Evolutionary conservation across 495 filamentous ascomycete species (phyloP), one percentile per base, ranked within the genome.

Genomic region (Penicillium roqueforti): DNA sequence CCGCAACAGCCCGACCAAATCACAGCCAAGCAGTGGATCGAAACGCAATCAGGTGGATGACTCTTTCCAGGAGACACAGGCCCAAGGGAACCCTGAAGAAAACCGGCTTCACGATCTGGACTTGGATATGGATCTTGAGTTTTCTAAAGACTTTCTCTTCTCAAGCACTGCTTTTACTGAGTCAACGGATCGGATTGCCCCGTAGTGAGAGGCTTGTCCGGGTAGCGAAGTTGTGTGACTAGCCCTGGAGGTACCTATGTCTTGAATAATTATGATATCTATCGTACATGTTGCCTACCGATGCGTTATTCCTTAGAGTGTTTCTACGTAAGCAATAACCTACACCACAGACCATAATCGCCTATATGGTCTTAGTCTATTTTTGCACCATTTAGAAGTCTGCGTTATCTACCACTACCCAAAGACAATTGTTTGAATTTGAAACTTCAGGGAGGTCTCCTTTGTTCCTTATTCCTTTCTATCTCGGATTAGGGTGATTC

Each of bases 61-160:
- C 6, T 56, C 32, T 10, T 34, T 54, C 22, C 46, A 45, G 14
- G 47, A 53, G n/a, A 55, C 49, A 25, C 61, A 56, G 20, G 5
- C 14, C 1, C 29, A 19, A 37, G 41, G 32, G 4, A 44, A 51
- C 14, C 4, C 23, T 8, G 57, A 63, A 36, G 67, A 65, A 4
- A 67, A 68, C 44, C 57, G 56, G 13, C 47, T 72, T 7, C 68
- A 65, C 25, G 54, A 61, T 25, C 36, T 75, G 7, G 63, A 70
- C 32, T 43, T 73, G 36, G 68, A 72, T 43, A 61, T 72, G 69
- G 72, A 75, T 53, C 34, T 73, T 32, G 70, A 75, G 46, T 72
- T 72, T 23, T 69, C 72, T 0, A 69, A 60, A 39, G 68, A 71
- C 36, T 72, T 68, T 26, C 29, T 75, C 18, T 72, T 72, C 28